A percentile compares a stretch with the other conserved stretches of the same genome.
Evolutionary conservation across 164 flowering plant species (phyloP).

Genomic region (Nelumbo lutea): DNA sequence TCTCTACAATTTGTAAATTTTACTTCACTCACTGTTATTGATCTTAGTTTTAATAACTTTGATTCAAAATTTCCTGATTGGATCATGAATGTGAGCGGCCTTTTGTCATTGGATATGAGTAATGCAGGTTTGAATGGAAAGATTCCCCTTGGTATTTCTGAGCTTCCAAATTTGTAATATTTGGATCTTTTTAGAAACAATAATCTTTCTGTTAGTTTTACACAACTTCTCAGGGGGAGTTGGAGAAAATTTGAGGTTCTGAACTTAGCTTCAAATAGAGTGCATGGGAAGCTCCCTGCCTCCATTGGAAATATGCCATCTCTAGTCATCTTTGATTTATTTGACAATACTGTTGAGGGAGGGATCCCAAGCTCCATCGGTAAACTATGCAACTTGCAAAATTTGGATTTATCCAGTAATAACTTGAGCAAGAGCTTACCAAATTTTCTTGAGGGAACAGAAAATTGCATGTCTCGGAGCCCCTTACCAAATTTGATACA

Average conservation of each 20-base stretch:
- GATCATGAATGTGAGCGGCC: slow-evolving; percentile 24
- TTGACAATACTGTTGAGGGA: slow-evolving; percentile 15
- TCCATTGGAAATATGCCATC: slow-evolving; percentile 30
- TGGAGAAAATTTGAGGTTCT: slow-evolving; percentile 15
- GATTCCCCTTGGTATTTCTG: slow-evolving; percentile 31
- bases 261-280: slow-evolving; percentile 17
- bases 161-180: slow-evolving; percentile 24
- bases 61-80: slow-evolving; percentile 24
- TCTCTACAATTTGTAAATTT: slow-evolving; percentile 20
- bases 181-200: slow-evolving; percentile 20
- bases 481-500: slow-evolving; percentile 22
- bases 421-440: slow-evolving; percentile 33
- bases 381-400: slow-evolving; percentile 25
- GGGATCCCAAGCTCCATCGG: slow-evolving; percentile 29
- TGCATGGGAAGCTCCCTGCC: slow-evolving; percentile 31
- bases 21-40: slow-evolving; percentile 29
- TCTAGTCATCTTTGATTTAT: slow-evolving; percentile 20
- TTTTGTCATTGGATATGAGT: slow-evolving; percentile 20
- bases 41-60: slow-evolving; percentile 26
- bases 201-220: slow-evolving; percentile 12
- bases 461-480: slow-evolving; percentile 11
- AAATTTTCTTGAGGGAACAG: slow-evolving; percentile 18
- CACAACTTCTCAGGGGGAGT: neutral
- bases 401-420: slow-evolving; percentile 22
- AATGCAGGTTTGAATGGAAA: slow-evolving; percentile 16